These are phyloP conservation scores for Trematosphaeria pertusa DNA, from an alignment of 2,329 filamentous ascomycete genomes.

Conservation along the genomic window DNA sequence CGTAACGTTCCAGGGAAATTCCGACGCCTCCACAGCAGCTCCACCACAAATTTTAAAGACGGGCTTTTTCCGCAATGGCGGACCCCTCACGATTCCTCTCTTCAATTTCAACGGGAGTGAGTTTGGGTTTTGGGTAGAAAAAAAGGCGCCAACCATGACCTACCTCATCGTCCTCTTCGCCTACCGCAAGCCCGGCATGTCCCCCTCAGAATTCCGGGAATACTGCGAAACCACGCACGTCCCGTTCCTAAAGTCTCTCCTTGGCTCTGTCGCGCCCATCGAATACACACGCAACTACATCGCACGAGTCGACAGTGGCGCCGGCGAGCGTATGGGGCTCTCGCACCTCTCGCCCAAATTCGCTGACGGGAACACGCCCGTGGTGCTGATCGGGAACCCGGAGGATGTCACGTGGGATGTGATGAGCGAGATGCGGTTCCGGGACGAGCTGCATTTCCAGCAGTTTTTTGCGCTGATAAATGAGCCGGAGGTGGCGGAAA, in stretches of 20 bases:
- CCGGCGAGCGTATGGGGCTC: background rate
- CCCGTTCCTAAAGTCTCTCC: conserved; percentile 6
- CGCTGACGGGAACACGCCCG: conserved; percentile 1
- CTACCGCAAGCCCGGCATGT: conserved; percentile 7
- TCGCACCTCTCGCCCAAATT: background rate
- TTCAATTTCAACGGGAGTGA: no score
- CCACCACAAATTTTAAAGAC: no score
- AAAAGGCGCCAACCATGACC: background rate
- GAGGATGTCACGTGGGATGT: conserved; percentile 13
- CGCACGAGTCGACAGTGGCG: conserved; percentile 2
- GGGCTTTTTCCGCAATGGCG: no score
- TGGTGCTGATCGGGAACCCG: conserved; percentile 8
- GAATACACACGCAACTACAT: conserved; percentile 10
- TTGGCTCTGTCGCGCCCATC: background rate
- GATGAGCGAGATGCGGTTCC: conserved; percentile 6
- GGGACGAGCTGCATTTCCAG: conserved; percentile 16
- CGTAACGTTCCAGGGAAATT: no score
- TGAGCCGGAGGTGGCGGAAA: conserved; percentile 8
- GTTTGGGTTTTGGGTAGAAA: no score
- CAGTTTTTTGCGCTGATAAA: conserved; percentile 13
- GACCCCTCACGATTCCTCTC: background rate
- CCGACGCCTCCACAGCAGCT: no score
- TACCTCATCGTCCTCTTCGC: conserved; percentile 10
- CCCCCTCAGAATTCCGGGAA: conserved; percentile 8
- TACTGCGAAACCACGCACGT: conserved; percentile 8